Evolutionary conservation across 2,329 filamentous ascomycete genomes (phyloP), one percentile per base, ranked within the genome.

Genomic region (Fusarium sterilihyphosum): DNA sequence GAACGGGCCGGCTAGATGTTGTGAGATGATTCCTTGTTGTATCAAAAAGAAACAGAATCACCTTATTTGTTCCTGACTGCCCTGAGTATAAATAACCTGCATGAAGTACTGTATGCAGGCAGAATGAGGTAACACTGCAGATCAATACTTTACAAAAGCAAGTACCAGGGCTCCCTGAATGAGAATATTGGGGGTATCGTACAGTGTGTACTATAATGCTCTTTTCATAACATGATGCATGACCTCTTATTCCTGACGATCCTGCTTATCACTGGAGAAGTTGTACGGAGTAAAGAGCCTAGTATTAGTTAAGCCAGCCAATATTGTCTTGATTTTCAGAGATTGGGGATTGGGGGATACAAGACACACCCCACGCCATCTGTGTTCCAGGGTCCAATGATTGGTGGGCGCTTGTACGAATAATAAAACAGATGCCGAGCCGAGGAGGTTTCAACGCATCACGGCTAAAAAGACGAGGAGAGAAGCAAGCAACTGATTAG

Each of bases 341-440:
- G 31, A 47, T 47, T 61, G 40, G 54, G 44, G 43, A 43, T 58
- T 47, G 52, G 60, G 50, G 56, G 37, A 46, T 24, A 49, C 44
- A 41, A 58, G 20, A 47, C 38, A 33, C 43, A 58, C 65, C 57
- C 70, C 66, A 63, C 60, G 65, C 31, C 54, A 31, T n/a, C 35
- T 37, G 31, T 37, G 24, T 12, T 38, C n/a, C 37, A 60, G 46
- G 61, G 57, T 46, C 71, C 57, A 74, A 63, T 74, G 61, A 58
- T 56, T 72, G 43, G 60, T 20, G 38, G 57, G 60, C 67, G 67
- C 72, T 72, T 74, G 60, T 74, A 52, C 52, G 41, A 65, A 59
- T 54, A 52, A 53, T 60, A 29, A 29, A 40, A 37, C 46, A 52
- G 53, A 59, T 65, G 65, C 61, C 59, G 58, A 61, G 56, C 41